Evolutionary conservation across 2,329 filamentous ascomycete genomes (phyloP), one percentile per base, ranked within the genome.

Genomic region (Fusarium stilboides): DNA sequence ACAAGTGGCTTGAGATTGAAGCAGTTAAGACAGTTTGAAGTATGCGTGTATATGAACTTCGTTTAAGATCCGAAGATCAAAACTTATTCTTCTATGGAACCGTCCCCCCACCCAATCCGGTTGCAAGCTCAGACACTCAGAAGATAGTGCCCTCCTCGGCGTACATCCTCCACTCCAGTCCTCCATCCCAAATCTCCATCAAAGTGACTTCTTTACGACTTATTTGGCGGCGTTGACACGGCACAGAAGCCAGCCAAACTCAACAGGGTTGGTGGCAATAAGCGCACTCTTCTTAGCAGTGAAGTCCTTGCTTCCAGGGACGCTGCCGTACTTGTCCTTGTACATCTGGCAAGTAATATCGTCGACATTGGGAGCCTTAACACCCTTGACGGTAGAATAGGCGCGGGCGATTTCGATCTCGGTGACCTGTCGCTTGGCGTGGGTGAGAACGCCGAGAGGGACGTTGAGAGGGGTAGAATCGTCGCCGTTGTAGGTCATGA

Each of bases 211-310:
- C 28, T 10, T 31, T 10, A 12, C 10, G 28, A 20, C 15, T 15
- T 36, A 47, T 17, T 40, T 19, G 20, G 46, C 4, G 53, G 45
- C 42, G 10, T 64, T 64, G 4, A 65, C 62, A 33, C 66, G 66
- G 57, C 69, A 71, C 19, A 71, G 57, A 28, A 71, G 15, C 57
- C 64, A 71, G 1, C 69, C 69, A 49, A 71, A 51, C 8, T 57
- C 28, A 12, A 71, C 65, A 2, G 64, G 37, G 26, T 70, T 70
- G 12, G 62, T 70, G 51, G 60, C 65, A 9, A 70, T 28, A 19
- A 54, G 19, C 8, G 54, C 57, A 15, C 43, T 44, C 6, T 44
- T 46, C 6, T 56, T 28, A 3, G 37, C n/a, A 8, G 51, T 59
- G 13, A 70, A 64, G 8, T 46, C 47, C 6, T 45, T 45, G 40